Percentiles rank a stretch among this genome's conserved stretches.
Conservation (phyloP, 2,329 filamentous ascomycete genomes). For the Aspergillus aculeatus region DNA sequence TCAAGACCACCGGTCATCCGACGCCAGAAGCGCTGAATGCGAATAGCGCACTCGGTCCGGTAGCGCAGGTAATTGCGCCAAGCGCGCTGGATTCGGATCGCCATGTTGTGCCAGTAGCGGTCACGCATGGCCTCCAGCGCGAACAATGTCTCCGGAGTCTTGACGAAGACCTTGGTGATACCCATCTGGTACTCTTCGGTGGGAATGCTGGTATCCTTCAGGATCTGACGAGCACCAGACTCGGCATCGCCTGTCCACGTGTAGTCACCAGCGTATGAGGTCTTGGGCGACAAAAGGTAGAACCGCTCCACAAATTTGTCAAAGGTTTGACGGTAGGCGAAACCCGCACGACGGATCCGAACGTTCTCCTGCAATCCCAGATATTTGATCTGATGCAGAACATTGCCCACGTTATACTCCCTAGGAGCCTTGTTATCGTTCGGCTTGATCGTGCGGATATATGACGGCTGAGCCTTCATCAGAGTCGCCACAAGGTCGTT, state of each 20-base stretch:
- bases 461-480: slow-evolving; percentile 96
- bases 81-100: slow-evolving; percentile 91
- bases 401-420: slow-evolving; percentile 89
- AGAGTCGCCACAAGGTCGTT: slow-evolving; percentile 92
- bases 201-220: slow-evolving; percentile 95
- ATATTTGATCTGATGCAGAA: slow-evolving; percentile 98
- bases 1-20: slow-evolving; percentile 89
- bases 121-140: slow-evolving; percentile 97
- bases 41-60: slow-evolving; percentile 83
- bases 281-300: slow-evolving; percentile 90
- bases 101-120: slow-evolving; percentile 99
- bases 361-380: slow-evolving; percentile 99
- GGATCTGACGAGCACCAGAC: slow-evolving; percentile 83
- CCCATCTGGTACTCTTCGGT: slow-evolving; percentile 96
- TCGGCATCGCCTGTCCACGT: slow-evolving; percentile 90
- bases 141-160: slow-evolving; percentile 94
- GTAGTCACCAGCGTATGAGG: slow-evolving; percentile 94
- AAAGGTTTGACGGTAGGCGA: slow-evolving; percentile 94
- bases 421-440: slow-evolving; percentile 97
- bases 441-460: slow-evolving; percentile 98
- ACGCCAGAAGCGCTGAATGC: slow-evolving; percentile 94
- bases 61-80: slow-evolving; percentile 97
- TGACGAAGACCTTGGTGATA: slow-evolving; percentile 96
- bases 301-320: slow-evolving; percentile 98
- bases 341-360: slow-evolving; percentile 90